Base-by-base conservation (phyloP, 2,329 filamentous ascomycete species). In the Harringtonia lauricola region DNA sequence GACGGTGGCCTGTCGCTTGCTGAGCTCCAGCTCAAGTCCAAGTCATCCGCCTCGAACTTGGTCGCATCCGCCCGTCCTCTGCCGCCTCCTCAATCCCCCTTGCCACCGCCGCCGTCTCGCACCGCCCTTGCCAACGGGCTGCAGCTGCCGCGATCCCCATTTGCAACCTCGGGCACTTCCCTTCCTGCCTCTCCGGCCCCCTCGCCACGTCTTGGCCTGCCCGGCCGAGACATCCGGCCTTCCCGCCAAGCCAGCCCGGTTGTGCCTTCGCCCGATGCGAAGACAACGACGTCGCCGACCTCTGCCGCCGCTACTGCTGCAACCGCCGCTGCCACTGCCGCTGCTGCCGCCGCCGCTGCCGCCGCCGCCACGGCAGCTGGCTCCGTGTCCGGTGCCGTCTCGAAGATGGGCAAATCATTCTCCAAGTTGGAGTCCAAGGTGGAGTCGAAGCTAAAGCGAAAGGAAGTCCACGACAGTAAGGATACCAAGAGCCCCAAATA, bases 1-100 rank as follows among this genome's bases (percentile, higher is more conserved):
- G 68, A 74, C 43, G 62, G 63, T 42, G 65, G 58, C 47, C 55
- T 70, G 29, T 64, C 68, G 38, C 62, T 76, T 5, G 57, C 70
- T 9, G 64, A 68, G 45, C 64, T 76, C 41, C 70, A 69, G 47
- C 59, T 76, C 38, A 34, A 24, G 21, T 17, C 39, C 8, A n/a
- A 26, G 13, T 15, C 36, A 17, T 18, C 22, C 26, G 14, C 22
- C 24, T 37, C 43, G n/a, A 24, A 17, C 22, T n/a, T 37, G 40
- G 17, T 34, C 39, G 10, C 26, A 39, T 35, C 12, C 15, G 18
- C 34, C 33, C 7, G 40, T 42, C 9, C 29, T 43, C 29, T 43
- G n/a, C 48, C 46, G 35, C 45, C 42, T 5, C 47, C 45, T 6
- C 41, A 37, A 35, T 50, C 46, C 3, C 51, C 47, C 12, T 49